Evolutionary conservation across 139 green algal species (phyloP), one percentile per base, ranked within the genome.

Genomic region (Pleodorina starrii): DNA sequence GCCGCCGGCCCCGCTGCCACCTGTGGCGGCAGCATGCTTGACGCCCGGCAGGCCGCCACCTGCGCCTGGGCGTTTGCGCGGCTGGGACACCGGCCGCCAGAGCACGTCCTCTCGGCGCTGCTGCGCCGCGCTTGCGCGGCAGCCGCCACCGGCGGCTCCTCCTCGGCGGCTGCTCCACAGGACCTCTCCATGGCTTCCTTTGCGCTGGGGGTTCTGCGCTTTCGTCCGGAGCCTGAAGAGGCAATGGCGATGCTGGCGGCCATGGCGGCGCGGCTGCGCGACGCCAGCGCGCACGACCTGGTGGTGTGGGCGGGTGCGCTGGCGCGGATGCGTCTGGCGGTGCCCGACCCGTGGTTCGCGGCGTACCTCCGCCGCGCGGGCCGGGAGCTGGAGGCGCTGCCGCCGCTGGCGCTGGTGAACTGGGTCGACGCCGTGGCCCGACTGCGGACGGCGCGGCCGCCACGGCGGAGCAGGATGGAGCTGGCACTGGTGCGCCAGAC

Each of bases 161-260:
- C 6, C 21, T 10, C 21, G 14, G 77, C 77, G 17, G 77, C 78
- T 1, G n/a, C 36, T 10, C 11, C 80, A 5, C 81, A 88, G 44
- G 82, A 88, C 68, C 82, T 88, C 27, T 51, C 82, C 60, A 79
- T 88, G 66, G 23, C 42, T n/a, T 57, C 66, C 19, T 51, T 54
- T 5, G 63, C 82, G 44, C 82, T 88, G 10, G 66, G 40, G 4
- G 40, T 50, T 17, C 17, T 88, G n/a, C 63, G 66, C 19, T 79
- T 50, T 44, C 44, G 44, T 21, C 82, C 82, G 11, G 44, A 50
- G 16, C 44, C 32, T 14, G 21, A 57, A 6, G 17, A 69, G 32
- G 9, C 7, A 36, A 5, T 40, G 11, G 19, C 32, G 44, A 44
- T 88, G 32, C 32, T 88, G 44, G 32, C 19, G 35, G 46, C 44